Evolutionary conservation across 768 basidiomycete genomes (phyloP), one percentile per base, ranked within the genome.

Genomic region (Galerina sulciceps): DNA sequence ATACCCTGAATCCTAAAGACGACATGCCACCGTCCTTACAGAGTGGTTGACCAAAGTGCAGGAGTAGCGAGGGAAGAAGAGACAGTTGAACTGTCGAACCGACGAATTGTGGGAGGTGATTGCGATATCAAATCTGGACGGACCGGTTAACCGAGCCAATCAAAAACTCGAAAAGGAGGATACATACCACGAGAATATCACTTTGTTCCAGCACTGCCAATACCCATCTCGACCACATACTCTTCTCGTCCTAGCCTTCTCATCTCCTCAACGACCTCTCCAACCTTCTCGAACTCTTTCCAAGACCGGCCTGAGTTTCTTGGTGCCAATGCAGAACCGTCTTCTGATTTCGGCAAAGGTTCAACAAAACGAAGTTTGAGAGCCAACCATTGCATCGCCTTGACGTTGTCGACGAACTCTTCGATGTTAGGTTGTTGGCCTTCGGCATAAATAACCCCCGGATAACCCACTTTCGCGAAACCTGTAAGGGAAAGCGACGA

Each of bases 311-410:
- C 58, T 54, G 45, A 9, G 49, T 35, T 26, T 58, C 40, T 10
- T 49, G 17, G 20, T 35, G 22, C 35, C 6, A 3, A 13, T 15
- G 31, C 11, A 18, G 11, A 13, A 10, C 20, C 37, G 10, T 26
- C 15, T 51, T 61, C 38, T 50, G 22, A 13, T n/a, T 18, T 40
- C 23, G 57, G 61, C 4, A 81, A 40, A 11, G 80, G 73, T 64
- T 89, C 87, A 17, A 85, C 67, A 64, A 90, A 88, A 20, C 90
- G 71, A 5, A 89, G 72, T 54, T 81, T 78, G 60, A 91, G 70
- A 10, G 90, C 90, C 0, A 91, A 75, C 91, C 90, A 92, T 65
- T 91, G 88, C 89, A 91, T 90, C 17, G 76, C 80, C 67, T 87
- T 90, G 54, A 91, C 81, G 51, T 86, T 87, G 17, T 68, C 73